Evolutionary conservation across 768 basidiomycete genomes (phyloP).

Genomic region (Russula vinacea): DNA sequence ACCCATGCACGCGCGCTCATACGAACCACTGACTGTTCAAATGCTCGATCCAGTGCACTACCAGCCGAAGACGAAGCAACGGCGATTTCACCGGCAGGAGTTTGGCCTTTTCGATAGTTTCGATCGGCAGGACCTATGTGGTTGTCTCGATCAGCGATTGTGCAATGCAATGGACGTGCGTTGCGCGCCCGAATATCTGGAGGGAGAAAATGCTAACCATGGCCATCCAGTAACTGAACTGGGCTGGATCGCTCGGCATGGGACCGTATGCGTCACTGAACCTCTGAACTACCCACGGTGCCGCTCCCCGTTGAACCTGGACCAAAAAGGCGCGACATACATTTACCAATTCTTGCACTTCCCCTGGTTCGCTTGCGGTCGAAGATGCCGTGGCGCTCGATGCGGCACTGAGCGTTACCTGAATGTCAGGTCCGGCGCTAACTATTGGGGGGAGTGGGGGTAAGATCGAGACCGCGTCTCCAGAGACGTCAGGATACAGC

Average conservation of each 20-base stretch:
- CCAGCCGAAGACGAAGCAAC: constrained; percentile 73
- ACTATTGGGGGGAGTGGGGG: constrained; percentile 4
- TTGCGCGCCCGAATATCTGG: constrained; percentile 1
- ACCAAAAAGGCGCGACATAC: constrained; percentile 60
- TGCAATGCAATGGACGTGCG: not conserved
- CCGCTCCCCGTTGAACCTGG: constrained; percentile 63
- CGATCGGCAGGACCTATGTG: constrained; percentile 71
- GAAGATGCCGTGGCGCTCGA: not conserved
- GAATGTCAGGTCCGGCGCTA: constrained; percentile 4
- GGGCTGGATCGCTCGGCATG: constrained; percentile 66
- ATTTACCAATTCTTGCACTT: constrained; percentile 42
- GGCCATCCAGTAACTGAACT: constrained; percentile 89
- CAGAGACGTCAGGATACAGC: constrained; percentile 20
- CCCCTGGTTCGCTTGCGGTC: constrained; percentile 3
- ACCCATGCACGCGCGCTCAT: constrained; percentile 6
- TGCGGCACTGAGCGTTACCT: not conserved
- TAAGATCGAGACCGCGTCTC: constrained; percentile 12
- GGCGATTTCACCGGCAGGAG: constrained; percentile 78
- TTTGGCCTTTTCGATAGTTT: constrained; percentile 85
- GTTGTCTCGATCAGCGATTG: constrained; percentile 13
- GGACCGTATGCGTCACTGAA: constrained; percentile 74
- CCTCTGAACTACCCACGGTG: constrained; percentile 92
- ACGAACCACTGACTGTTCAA: constrained; percentile 56
- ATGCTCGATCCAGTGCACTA: constrained; percentile 93
- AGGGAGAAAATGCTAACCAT: constrained; percentile 43